Evolutionary conservation across 805 yeast genomes (phyloP), one percentile per base, ranked within the genome.

Genomic region (Myxozyma mucilagina): DNA sequence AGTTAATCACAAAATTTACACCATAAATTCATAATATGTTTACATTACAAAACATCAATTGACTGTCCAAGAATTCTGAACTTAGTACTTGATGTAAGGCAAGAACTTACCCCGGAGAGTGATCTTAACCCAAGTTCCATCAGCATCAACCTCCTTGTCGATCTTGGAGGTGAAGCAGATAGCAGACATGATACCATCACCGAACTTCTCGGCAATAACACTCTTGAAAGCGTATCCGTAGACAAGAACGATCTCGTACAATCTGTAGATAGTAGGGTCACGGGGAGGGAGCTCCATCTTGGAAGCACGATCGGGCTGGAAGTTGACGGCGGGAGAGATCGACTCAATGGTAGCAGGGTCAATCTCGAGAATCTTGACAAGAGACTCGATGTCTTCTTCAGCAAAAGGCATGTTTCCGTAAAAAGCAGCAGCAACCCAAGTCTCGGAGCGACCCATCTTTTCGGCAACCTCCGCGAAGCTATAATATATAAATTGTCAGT

Each of bases 361-460:
- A 45, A 64, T 44, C 36, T 64, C 67, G 42, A 64, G 66, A 47
- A 62, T 55, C 57, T 57, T 50, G 43, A 36, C 50, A 44, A 64
- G 59, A 16, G 52, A 44, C 50, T 29, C 43, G 52, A 64, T 56
- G 51, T 64, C 67, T 42, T 56, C 61, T 41, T 64, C 57, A 51
- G 65, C 66, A 39, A 63, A 53, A 31, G 66, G 66, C 67, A 63
- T 63, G 61, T 64, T 62, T n/a, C 67, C 67, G 63, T 64, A 64
- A 63, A 64, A 64, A 20, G 63, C 63, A 36, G 67, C 67, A 7
- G 67, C 67, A 35, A 64, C 53, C 64, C 63, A 64, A 47, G 66
- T 63, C 59, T 64, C 67, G 41, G 66, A 62, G 16, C 67, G 65
- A 55, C 64, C 64, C 44, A 64, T 35, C 60, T 59, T 63, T 35